Evolutionary conservation across 148 eudicot genomes (phyloP).

Genomic region (Diospyros lotus): DNA sequence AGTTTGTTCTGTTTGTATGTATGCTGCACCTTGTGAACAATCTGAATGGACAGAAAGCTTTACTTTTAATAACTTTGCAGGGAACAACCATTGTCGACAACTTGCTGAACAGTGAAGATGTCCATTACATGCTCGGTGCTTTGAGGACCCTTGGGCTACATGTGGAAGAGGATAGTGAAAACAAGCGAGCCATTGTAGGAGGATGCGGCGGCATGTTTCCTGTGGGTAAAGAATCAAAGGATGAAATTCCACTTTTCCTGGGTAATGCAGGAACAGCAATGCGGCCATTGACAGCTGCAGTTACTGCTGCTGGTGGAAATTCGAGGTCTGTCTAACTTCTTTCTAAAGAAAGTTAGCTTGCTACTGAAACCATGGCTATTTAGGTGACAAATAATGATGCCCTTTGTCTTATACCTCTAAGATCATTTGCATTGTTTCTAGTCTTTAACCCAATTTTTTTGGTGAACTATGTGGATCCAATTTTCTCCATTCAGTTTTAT

Average conservation of each 20-base stretch:
- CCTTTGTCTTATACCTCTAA: background rate
- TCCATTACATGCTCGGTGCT: conserved; percentile 96
- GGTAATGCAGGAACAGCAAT: conserved; percentile 99
- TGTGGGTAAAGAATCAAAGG: conserved; percentile 56
- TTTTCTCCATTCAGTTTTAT: background rate
- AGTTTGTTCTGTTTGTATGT: background rate
- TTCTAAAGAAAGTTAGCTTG: background rate
- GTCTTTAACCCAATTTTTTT: background rate
- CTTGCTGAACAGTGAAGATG: conserved; percentile 87
- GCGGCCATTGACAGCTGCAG: conserved; percentile 98
- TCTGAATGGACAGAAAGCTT: background rate
- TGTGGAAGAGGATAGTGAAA: conserved; percentile 66
- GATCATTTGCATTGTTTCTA: background rate
- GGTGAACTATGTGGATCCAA: background rate
- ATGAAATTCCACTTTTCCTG: conserved; percentile 78
- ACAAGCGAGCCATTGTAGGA: conserved; percentile 71
- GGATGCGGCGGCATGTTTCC: conserved; percentile 92
- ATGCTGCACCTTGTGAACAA: background rate
- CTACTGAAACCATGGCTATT: background rate
- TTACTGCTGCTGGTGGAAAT: conserved; percentile 90
- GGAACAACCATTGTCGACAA: conserved; percentile 91
- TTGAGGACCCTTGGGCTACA: conserved; percentile 83
- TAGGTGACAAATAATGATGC: background rate
- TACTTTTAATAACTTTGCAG: conserved; percentile 32
- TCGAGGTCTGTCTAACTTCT: conserved; percentile 48